Evolutionary conservation across 257 asterid genomes (phyloP), one percentile per base, ranked within the genome.

Genomic region (Salvia miltiorrhiza): DNA sequence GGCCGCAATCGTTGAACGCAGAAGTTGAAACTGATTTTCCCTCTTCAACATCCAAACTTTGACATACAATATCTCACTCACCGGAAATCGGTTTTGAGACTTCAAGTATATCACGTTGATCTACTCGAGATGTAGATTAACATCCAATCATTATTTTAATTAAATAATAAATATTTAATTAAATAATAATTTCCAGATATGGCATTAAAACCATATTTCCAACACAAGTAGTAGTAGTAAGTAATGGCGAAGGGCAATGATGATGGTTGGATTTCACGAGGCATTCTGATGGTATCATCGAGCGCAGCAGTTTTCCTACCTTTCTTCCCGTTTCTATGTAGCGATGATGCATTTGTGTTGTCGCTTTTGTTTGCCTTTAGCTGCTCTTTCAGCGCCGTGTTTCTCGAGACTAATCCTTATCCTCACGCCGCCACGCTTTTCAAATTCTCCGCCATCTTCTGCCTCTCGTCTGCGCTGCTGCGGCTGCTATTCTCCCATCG

Each of bases 281-380:
- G 40, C 17, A 58, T 47, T 33, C 23, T 70, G 4, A 20, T 70
- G 39, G 40, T 70, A 45, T 44, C 74, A 13, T 70, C 67, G 26
- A 19, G 39, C 17, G 50, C 60, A 5, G 74, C 74, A 17, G 48
- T 48, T 41, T 7, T 69, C 23, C 58, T 69, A 16, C 74, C 66
- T 2, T 1, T 41, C 21, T 16, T 68, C 44, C 55, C 16, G 6
- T 7, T 24, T 37, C 12, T 37, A 37, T 7, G 1, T 5, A 13
- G 2, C 33, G 43, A 58, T 33, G 5, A 60, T 11, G 63, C 32
- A 10, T 72, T 52, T 33, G 40, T 63, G 16, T 39, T 63, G 47
- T 62, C 65, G 35, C n/a, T 72, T 11, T 39, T 72, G 71, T 39
- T 72, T 7, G 76, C 76, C 7, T 72, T 72, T 7, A 62, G 58